These are phyloP conservation scores for Peronospora destructor DNA, from an alignment of 352 stramenopile genomes.

Conservation along the genomic window DNA sequence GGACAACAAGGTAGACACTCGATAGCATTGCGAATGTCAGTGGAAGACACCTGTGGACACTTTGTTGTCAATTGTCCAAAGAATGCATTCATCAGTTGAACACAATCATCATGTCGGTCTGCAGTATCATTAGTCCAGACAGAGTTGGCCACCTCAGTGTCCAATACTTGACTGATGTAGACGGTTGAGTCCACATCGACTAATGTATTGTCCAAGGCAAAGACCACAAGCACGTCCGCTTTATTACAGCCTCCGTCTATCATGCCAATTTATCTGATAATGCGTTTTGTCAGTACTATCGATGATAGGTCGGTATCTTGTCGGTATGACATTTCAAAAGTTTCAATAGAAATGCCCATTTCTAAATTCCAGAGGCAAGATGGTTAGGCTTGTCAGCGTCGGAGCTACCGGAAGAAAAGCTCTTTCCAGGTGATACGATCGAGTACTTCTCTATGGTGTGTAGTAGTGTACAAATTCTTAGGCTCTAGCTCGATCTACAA, in stretches of 20 bases:
- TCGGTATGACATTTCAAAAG: background rate
- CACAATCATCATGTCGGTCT: slow-evolving; percentile 11
- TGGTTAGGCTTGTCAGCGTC: slow-evolving; percentile 44
- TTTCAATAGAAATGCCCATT: no score
- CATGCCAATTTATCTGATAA: background rate
- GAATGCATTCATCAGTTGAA: slow-evolving; percentile 30
- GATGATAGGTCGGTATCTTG: background rate
- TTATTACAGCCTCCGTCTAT: slow-evolving; percentile 50
- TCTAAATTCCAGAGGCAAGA: slow-evolving; percentile 2
- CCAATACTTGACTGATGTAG: slow-evolving; percentile 28
- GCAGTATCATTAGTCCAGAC: slow-evolving; percentile 10
- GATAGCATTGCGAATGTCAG: slow-evolving; percentile 22
- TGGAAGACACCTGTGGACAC: slow-evolving; percentile 16
- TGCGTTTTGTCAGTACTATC: background rate
- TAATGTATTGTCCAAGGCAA: slow-evolving; percentile 40
- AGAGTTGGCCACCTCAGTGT: slow-evolving; percentile 22
- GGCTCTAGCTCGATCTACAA: slow-evolving; percentile 1
- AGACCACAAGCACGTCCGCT: no score
- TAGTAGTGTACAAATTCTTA: background rate
- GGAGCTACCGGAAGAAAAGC: slow-evolving; percentile 49
- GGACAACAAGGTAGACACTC: slow-evolving; percentile 30
- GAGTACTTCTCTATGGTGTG: slow-evolving; percentile 73
- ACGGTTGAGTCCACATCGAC: slow-evolving; percentile 43
- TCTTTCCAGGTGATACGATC: slow-evolving; percentile 65
- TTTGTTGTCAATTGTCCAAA: slow-evolving; percentile 23